Evolutionary conservation across 805 yeast genomes (phyloP).

Genomic region (Candida ficus): DNA sequence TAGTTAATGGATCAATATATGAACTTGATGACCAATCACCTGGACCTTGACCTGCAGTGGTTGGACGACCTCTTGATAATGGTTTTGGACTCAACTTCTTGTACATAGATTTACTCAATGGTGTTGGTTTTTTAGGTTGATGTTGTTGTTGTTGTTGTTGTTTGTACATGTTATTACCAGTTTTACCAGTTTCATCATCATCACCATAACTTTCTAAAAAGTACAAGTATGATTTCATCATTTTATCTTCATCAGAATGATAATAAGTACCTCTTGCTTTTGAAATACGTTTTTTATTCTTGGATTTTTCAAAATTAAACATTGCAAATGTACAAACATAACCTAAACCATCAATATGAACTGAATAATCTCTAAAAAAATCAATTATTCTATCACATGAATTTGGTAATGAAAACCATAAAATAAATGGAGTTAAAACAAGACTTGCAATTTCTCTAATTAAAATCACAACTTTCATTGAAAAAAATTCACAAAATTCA

Average conservation of each 20-base stretch:
- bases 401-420: conserved; percentile 78
- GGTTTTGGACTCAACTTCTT: conserved; percentile 7
- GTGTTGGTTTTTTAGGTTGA: conserved; percentile 6
- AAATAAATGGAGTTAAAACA: conserved; percentile 79
- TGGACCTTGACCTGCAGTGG: conserved; percentile 10
- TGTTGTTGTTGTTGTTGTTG: neutral
- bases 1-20: conserved; percentile 2
- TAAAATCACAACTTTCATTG: conserved; percentile 65
- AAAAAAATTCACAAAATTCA: conserved; percentile 77
- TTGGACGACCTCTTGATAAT: conserved; percentile 5
- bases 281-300: conserved; percentile 31
- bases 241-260: conserved; percentile 62
- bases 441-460: conserved; percentile 77
- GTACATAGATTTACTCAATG: conserved; percentile 7
- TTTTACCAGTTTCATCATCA: conserved; percentile 28
- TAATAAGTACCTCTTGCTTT: conserved; percentile 32
- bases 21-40: conserved; percentile 10
- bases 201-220: conserved; percentile 80
- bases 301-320: conserved; percentile 71
- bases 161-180: conserved; percentile 12
- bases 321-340: conserved; percentile 92
- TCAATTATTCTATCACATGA: conserved; percentile 76
- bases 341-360: conserved; percentile 92
- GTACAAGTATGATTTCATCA: conserved; percentile 86
- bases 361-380: conserved; percentile 83